phyloP scores from a whole-genome alignment of 148 eudicot species.

The Amaranthus palmeri region DNA sequence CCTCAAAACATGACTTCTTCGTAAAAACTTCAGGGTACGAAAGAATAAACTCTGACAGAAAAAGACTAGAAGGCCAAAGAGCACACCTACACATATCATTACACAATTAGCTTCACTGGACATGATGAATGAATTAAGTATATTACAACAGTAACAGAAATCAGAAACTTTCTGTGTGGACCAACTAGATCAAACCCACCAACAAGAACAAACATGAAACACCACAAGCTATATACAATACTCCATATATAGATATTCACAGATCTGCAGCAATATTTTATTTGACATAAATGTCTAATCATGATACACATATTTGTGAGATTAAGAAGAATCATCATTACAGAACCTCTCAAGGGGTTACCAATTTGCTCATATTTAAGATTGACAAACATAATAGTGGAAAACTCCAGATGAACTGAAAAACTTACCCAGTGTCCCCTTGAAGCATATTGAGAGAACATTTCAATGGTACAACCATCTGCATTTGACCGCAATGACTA shows the following conservation, averaged over 20 bases:
- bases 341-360: background rate
- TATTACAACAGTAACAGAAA: background rate
- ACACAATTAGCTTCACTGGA: slow-evolving; percentile 13
- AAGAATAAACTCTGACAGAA: slow-evolving; percentile 87
- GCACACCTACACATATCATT: slow-evolving; percentile 55
- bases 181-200: background rate
- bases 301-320: background rate
- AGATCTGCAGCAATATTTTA: background rate
- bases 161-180: background rate
- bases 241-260: background rate
- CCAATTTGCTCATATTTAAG: background rate
- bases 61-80: slow-evolving; percentile 94
- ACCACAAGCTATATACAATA: background rate
- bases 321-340: background rate
- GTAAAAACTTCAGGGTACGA: slow-evolving; percentile 68
- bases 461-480: slow-evolving; percentile 52
- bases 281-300: background rate
- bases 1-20: slow-evolving; percentile 81
- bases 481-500: slow-evolving; percentile 34
- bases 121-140: background rate
- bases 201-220: background rate
- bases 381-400: background rate
- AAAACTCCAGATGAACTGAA: background rate
- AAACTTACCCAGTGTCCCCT: slow-evolving; percentile 92
- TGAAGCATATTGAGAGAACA: slow-evolving; percentile 94